Base-by-base conservation (phyloP, 768 basidiomycete genomes). In the Boletus sensibilis region DNA sequence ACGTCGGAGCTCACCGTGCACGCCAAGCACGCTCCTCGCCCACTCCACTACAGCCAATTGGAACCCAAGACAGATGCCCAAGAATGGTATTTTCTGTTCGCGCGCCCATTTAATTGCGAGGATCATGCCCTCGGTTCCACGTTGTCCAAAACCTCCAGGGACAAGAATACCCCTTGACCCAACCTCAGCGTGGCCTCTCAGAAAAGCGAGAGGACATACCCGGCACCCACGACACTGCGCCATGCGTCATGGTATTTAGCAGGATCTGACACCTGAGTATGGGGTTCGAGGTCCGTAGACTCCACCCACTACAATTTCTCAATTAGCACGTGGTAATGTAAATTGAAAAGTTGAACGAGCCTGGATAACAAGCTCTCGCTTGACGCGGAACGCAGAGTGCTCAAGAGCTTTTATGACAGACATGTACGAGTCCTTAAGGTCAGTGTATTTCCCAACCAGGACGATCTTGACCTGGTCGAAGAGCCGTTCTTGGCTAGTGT, bases 341-440 rank as follows among this genome's bases (percentile, higher is more conserved):
- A 43, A 45, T 25, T 9, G 10, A 52, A 52, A 23, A n/a, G 9
- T 3, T 25, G 27, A 18, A 76, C 84, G 43, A 61, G 91, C 95
- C 63, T 92, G 83, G 39, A 98, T 79, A 50, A 76, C 79, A 38
- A 99, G 82, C 68, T 91, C 94, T 54, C 92, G 78, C 54, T 86
- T 90, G 52, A 96, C 90, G 41, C 93, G 85, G 77, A 98, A 93
- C 1, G 95, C 92, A 6, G 95, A 94, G 72, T 99, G 96, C 73
- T 99, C 96, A 35, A 99, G 79, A 21, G 97, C 85, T 78, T 99
- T 99, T 67, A 86, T 87, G 53, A 99, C 96, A 29, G 91, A 94
- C 92, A 98, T 98, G 72, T 99, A 99, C 27, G 95, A 97, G 73
- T 99, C 96, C 74, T 94, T 92, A 45, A 98, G 78, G 61, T 93